Base-by-base conservation (phyloP, 441 rosid species). In the Omphalea diandra region DNA sequence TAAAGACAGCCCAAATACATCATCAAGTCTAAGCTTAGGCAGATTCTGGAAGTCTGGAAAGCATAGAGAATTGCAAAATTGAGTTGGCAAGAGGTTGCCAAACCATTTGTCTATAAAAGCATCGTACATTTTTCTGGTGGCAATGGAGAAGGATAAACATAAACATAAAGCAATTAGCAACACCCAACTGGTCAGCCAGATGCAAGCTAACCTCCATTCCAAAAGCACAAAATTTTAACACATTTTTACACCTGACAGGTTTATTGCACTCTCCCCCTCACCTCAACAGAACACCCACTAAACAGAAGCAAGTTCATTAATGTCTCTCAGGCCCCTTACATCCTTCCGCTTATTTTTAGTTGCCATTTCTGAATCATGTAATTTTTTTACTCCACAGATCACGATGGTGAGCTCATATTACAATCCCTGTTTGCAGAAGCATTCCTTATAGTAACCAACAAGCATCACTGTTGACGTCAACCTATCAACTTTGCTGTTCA, bases 321-420 rank as follows among this genome's bases (percentile, higher is more conserved):
- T 67, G 59, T 47, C 29, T 60, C 26, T 8, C 6, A 61, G 18
- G 32, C 47, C 20, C 32, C 26, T 15, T 29, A 29, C 50, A 4
- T 63, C 33, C 32, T n/a, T n/a, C n/a, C n/a, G n/a, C n/a, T n/a
- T 35, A 17, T 63, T 27, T 63, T 63, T 35, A n/a, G 47, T 20
- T 22, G 26, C 14, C 68, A 31, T 32, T 47, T n/a, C 29, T 18
- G 29, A 66, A 40, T 33, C 9, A 7, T 29, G 32, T 20, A 15
- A 50, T 32, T 49, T 55, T 33, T 26, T 54, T 32, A 20, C 58
- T 33, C 0, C 31, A 8, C 15, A 55, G 33, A 67, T 63, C 66
- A 40, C 50, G 41, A 67, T 15, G 0, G 65, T 22, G 61, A 63
- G 3, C 60, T 43, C 7, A 2, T 2, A 17, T 12, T n/a, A n/a